Base-by-base conservation (phyloP, 2,329 filamentous ascomycete genomes). In the Ceratocystis lukuohia region DNA sequence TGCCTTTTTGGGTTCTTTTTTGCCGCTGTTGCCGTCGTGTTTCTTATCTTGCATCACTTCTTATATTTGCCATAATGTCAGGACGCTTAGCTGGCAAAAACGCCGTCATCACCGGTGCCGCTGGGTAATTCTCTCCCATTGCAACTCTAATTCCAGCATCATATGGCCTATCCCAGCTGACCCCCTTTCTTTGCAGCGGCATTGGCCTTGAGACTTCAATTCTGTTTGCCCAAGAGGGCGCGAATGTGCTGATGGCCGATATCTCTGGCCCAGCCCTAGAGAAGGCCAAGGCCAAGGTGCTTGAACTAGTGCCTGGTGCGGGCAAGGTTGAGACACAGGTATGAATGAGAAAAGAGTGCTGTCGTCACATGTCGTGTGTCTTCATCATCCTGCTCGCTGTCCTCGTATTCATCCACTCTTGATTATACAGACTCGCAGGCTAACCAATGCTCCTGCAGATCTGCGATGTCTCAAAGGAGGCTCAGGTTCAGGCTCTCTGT, bases 171-270 rank as follows among this genome's bases (percentile, higher is more conserved):
- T 61, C 20, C n/a, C 48, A 61, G 41, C 46, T 50, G 20, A 59
- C 56, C 12, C 53, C 30, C 20, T 25, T 25, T 45, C 8, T 25
- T 25, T 28, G 25, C 73, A 92, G 92, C 73, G 92, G 92, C 73
- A 96, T 96, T 73, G 92, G 92, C 70, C 88, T 96, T 62, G 91
- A 96, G 79, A 96, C 92, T 1, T 84, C 84, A 66, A 92, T 96
- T 71, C 88, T 96, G 68, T 96, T 96, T 73, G 88, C 87, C 68
- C 88, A 88, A 70, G 92, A 96, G 79, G 92, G 91, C 69, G 92
- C 91, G 73, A 88, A 84, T 69, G 85, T 96, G 66, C 79, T 96
- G 70, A 86, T 96, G 84, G 84, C 88, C 69, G 92, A 96, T 73
- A 90, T 96, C 71, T 93, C 90, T 3, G 83, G 80, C 57, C 84